phyloP scores from a whole-genome alignment of 345 rosid species.

The Murraya paniculata region DNA sequence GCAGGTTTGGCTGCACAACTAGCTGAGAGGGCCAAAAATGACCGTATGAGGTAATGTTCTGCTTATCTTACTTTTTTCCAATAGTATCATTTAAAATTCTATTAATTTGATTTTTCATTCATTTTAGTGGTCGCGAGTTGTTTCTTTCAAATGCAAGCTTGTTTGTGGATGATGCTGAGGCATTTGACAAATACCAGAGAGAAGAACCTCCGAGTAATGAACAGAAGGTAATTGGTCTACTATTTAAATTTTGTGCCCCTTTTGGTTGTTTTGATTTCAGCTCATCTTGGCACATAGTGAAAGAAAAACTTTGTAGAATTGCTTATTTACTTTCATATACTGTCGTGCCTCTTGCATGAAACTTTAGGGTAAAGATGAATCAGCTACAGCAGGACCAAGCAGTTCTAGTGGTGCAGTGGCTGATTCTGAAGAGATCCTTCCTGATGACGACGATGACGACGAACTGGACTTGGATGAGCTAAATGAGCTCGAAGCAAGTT shows the following conservation, averaged over 20 bases:
- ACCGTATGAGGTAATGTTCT: conserved; percentile 81
- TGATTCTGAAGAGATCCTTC: conserved; percentile 27
- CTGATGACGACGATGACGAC: conserved; percentile 32
- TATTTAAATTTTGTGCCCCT: not conserved
- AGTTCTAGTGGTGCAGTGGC: conserved; percentile 14
- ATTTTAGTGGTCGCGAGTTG: conserved; percentile 91
- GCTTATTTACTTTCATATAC: not conserved
- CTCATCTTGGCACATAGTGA: no score
- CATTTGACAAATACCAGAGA: conserved; percentile 78
- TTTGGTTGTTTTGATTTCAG: not conserved
- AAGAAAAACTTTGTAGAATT: not conserved
- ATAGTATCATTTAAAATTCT: not conserved
- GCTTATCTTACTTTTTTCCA: not conserved
- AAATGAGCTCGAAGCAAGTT: conserved; percentile 78
- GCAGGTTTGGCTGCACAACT: conserved; percentile 75
- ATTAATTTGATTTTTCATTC: conserved; percentile 17
- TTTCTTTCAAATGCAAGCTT: conserved; percentile 84
- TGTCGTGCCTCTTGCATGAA: not conserved
- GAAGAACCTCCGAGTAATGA: conserved; percentile 52
- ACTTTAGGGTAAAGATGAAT: conserved; percentile 32
- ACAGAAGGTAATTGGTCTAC: conserved; percentile 39
- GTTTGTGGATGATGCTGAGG: conserved; percentile 96
- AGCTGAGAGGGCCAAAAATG: conserved; percentile 98
- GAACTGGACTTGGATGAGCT: conserved; percentile 78
- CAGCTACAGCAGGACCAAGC: conserved; percentile 30